phyloP scores from a whole-genome alignment of 1,284 basidiomycete species.

The Cystobasidium pallidum region DNA sequence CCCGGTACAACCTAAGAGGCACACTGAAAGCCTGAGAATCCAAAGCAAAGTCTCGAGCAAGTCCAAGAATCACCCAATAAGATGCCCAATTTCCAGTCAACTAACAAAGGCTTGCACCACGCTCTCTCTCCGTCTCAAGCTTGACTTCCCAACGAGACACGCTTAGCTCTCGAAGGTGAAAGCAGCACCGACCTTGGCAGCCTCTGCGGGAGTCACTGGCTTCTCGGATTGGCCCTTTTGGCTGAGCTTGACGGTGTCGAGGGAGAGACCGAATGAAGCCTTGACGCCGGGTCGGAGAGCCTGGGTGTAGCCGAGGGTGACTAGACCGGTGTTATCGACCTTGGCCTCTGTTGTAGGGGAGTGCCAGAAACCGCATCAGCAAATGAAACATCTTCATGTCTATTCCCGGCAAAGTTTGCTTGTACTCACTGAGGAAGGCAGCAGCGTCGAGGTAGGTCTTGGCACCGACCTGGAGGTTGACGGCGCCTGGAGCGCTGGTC shows the following conservation, averaged over 20 bases:
- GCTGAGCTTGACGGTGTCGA: slow-evolving; percentile 62
- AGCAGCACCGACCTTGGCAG: slow-evolving; percentile 64
- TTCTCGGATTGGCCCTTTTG: slow-evolving; percentile 40
- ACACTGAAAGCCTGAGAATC: too few species aligned
- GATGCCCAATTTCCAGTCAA: background rate
- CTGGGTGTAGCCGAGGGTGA: slow-evolving; percentile 90
- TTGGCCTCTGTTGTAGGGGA: slow-evolving; percentile 71
- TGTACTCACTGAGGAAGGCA: slow-evolving; percentile 52
- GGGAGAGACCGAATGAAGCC: slow-evolving; percentile 86
- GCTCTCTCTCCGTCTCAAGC: too few species aligned
- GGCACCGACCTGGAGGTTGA: slow-evolving; percentile 92
- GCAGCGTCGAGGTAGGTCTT: slow-evolving; percentile 70
- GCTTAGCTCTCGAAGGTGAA: slow-evolving; percentile 59
- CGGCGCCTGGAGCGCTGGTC: slow-evolving; percentile 84
- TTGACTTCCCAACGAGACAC: background rate
- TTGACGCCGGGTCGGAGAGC: slow-evolving; percentile 90
- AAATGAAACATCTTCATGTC: too few species aligned
- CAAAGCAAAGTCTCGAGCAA: background rate
- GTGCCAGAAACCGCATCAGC: background rate
- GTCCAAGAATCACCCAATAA: background rate
- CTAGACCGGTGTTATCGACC: slow-evolving; percentile 94
- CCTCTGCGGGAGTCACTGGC: slow-evolving; percentile 56
- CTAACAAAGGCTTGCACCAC: background rate
- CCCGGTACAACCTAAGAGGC: too few species aligned
- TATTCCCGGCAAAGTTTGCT: too few species aligned